These are phyloP conservation scores for Penicillium sclerotigenum DNA, from an alignment of 2,329 filamentous ascomycete species.

Conservation along the genomic window DNA sequence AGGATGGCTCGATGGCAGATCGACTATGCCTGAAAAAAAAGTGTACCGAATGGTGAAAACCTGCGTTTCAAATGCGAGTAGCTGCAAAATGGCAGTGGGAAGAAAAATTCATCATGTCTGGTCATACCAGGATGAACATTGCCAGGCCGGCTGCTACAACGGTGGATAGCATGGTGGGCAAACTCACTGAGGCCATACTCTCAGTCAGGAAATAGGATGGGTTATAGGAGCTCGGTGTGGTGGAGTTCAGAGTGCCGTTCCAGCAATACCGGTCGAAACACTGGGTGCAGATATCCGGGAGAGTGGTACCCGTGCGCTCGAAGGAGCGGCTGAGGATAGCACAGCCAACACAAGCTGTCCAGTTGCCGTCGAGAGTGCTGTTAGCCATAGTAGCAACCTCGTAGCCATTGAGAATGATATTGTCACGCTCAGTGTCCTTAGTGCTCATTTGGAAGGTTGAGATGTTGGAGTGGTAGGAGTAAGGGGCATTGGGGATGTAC, in stretches of 20 bases:
- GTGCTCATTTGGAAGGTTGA: constrained; percentile 71
- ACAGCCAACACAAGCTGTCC: constrained; percentile 83
- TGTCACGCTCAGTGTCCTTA: constrained; percentile 64
- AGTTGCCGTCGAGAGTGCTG: constrained; percentile 67
- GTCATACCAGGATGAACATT: constrained; percentile 14
- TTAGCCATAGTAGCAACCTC: constrained; percentile 81
- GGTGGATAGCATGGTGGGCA: constrained; percentile 16
- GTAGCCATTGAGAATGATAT: constrained; percentile 83
- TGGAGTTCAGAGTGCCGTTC: constrained; percentile 66
- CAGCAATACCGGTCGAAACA: constrained; percentile 90
- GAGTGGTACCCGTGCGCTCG: constrained; percentile 62
- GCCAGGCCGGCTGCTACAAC: constrained; percentile 10
- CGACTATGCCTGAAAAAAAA: background rate
- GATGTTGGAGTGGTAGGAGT: constrained; percentile 71
- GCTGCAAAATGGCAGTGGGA: background rate
- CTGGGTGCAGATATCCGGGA: constrained; percentile 67
- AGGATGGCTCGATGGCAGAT: background rate
- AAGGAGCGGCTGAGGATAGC: constrained; percentile 77
- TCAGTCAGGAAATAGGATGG: constrained; percentile 31
- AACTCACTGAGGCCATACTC: constrained; percentile 2
- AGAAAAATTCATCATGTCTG: background rate
- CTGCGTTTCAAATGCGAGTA: background rate
- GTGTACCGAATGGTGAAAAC: background rate
- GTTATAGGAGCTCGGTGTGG: constrained; percentile 40
- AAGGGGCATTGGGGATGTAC: constrained; percentile 85